Conservation (phyloP, 192 early-diverging fungal genomes). For the Rhizophagus sp. region DNA sequence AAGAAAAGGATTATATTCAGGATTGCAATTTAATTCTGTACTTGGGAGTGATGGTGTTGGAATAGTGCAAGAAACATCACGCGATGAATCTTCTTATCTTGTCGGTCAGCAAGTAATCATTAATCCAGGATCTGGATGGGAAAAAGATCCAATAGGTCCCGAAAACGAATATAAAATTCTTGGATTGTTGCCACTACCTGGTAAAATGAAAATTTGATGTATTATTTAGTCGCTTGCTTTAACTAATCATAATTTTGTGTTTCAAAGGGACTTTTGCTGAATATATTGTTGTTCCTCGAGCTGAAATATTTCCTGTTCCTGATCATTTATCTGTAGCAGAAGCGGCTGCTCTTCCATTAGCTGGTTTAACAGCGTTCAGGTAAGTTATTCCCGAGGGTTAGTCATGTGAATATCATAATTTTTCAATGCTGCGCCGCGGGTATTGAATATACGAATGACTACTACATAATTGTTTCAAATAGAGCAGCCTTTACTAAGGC, state of each 20-base stretch:
- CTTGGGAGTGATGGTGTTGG: slow-evolving; percentile 62
- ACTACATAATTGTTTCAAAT: too few species aligned
- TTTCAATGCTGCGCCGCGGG: too few species aligned
- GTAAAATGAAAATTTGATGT: slow-evolving; percentile 46
- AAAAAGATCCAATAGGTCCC: slow-evolving; percentile 49
- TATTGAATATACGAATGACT: too few species aligned
- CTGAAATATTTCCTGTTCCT: slow-evolving; percentile 53
- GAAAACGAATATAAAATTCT: slow-evolving; percentile 50
- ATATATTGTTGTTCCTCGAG: not conserved
- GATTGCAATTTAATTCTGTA: slow-evolving; percentile 50
- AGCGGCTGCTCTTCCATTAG: slow-evolving; percentile 70
- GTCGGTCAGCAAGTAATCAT: slow-evolving; percentile 49
- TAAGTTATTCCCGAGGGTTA: too few species aligned
- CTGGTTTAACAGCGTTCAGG: slow-evolving; percentile 58
- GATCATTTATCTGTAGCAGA: slow-evolving; percentile 59
- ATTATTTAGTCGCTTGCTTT: not conserved
- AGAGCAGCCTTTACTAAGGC: slow-evolving; percentile 68
- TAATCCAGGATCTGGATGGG: slow-evolving; percentile 59
- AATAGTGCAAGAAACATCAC: slow-evolving; percentile 41
- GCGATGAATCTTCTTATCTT: slow-evolving; percentile 25
- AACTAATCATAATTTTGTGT: not conserved
- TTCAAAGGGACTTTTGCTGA: not conserved
- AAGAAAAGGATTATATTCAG: slow-evolving; percentile 57
- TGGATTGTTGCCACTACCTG: slow-evolving; percentile 63
- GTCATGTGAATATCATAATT: not conserved